Evolutionary conservation across 169 alveolate species (phyloP), one percentile per base, ranked within the genome.

Genomic region (Cryptosporidium parvum): DNA sequence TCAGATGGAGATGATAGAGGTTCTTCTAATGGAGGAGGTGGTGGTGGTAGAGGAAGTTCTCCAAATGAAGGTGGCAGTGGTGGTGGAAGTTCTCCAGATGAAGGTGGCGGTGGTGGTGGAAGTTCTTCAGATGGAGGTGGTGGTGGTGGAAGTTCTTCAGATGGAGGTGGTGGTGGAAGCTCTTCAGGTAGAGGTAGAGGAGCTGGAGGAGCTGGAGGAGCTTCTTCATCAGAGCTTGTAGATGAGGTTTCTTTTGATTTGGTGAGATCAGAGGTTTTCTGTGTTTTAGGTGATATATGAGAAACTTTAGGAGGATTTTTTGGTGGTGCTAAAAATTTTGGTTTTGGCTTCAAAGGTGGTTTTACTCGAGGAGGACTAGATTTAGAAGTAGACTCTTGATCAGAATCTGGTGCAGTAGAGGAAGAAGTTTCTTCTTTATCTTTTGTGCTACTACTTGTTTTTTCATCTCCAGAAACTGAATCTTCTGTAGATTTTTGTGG

Each of bases 1-100:
- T 51, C 35, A 31, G 92, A 58, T 29, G 92, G 92, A 37, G 92
- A 21, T 65, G 68, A 69, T 70, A 31, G 33, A 35, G 65, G 8
- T 5, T 26, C 23, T 44, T 42, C 84, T 16, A 93, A 92, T 61
- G 93, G 85, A 23, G 26, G 26, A 0, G 26, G 26, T 23, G 26
- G 26, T 0, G 26, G 35, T 31, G 35, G 33, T 29, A 1, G 53
- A n/a, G 42, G 53, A 10, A 71, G 65, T n/a, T 91, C 35, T 26
- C 33, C 37, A 31, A 53, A 23, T 45, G 80, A 71, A 45, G 44
- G 44, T 37, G 44, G 93, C 1, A 73, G 44, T 7, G 44, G 44
- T 1, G 44, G n/a, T n/a, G n/a, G 45, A 39, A 39, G 4, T 39
- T 39, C 45, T 1, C 5, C 45, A 39, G 70, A 14, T n/a, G 52